Evolutionary conservation across 2,329 filamentous ascomycete species (phyloP).

Genomic region (Amauroascus niger): DNA sequence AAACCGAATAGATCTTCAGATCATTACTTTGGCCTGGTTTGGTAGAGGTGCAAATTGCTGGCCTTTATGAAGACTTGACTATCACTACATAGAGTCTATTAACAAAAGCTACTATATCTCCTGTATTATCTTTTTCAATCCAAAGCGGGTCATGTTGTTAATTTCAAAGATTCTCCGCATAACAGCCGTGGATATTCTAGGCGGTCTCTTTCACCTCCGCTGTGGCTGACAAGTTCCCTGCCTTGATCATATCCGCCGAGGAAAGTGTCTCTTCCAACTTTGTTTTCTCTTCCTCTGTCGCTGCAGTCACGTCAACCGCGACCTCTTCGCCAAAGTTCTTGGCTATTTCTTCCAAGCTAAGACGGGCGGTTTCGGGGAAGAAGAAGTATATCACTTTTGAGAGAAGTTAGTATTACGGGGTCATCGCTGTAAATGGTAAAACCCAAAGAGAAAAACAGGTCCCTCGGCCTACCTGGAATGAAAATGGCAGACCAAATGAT

Average conservation of each 20-base stretch:
- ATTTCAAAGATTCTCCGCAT: neutral
- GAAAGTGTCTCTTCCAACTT: constrained; percentile 6
- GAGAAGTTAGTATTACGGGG: neutral
- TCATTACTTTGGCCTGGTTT: no score
- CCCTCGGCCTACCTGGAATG: constrained; percentile 27
- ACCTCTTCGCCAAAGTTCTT: constrained; percentile 44
- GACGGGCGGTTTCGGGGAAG: constrained; percentile 36
- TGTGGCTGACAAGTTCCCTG: neutral
- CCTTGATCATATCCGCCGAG: neutral
- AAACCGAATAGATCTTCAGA: no score
- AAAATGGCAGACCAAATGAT: constrained; percentile 38
- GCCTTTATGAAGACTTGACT: no score
- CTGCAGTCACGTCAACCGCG: constrained; percentile 39
- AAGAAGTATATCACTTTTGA: constrained; percentile 36
- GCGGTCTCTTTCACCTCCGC: neutral
- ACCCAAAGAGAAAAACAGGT: neutral
- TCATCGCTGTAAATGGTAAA: neutral
- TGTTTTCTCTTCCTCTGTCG: constrained; percentile 33
- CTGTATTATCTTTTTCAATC: neutral
- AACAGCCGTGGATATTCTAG: neutral
- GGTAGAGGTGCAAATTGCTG: no score
- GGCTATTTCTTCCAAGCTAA: constrained; percentile 41
- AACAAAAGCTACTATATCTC: no score
- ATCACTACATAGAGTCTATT: no score
- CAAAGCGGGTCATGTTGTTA: neutral